Base-by-base conservation (phyloP, 257 asterid genomes). In the Solanum lycopersicoides region DNA sequence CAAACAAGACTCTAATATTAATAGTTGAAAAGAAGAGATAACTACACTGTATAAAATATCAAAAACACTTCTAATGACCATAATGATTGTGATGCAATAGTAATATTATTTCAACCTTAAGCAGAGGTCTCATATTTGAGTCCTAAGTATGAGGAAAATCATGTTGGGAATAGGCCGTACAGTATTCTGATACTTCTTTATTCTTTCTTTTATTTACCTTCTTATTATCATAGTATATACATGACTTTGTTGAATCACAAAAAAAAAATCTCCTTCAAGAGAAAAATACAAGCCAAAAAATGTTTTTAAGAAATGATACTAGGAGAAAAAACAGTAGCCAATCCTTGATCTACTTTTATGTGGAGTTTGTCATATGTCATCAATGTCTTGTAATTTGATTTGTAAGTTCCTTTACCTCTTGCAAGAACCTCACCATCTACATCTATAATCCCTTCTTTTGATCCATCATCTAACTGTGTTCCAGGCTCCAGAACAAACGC, bases 311-410 rank as follows among this genome's bases (percentile, higher is more conserved):
- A 45, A 80, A 80, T 45, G 3, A 7, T 28, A 74, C 82, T 87
- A 8, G 99, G 99, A 76, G 96, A 88, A 90, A 96, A 97, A 45
- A 97, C 41, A 60, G 99, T 95, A 84, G 98, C 98, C 95, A 96
- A 92, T 18, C 98, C 99, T 90, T 93, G 98, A 91, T 97, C 98
- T 39, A 97, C 93, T 85, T 86, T 91, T 37, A 97, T 90, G 53
- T 90, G 76, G 50, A 97, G 87, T 86, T 92, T 93, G 86, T 89
- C 97, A 76, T 97, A 97, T 44, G 94, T 91, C 98, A 97, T 93
- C 32, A 95, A 87, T 44, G 97, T 89, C 89, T 89, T 88, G 88
- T 95, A 91, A 44, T 94, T 92, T 82, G 93, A 94, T 71, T 92
- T 93, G 91, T 94, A 97, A 14, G 94, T 89, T 82, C 98, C 97